Evolutionary conservation across 257 asterid genomes (phyloP).

Genomic region (Solanum pinnatisectum): DNA sequence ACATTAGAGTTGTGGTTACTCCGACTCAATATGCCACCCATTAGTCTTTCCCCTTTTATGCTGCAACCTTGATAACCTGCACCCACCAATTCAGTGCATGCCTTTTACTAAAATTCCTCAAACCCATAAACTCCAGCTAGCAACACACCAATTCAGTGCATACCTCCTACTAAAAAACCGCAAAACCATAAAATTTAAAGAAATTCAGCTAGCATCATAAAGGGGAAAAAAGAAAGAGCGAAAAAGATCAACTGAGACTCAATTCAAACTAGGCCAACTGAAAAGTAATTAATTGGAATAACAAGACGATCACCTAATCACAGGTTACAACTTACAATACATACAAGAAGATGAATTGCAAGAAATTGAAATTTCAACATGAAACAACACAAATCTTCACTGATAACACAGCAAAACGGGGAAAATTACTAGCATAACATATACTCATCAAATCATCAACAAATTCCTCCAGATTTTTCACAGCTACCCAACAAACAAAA

Average conservation of each 20-base stretch:
- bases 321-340: neutral
- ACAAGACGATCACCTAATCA: neutral
- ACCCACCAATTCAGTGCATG: constrained; percentile 8
- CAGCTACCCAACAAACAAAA: neutral
- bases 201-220: neutral
- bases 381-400: neutral
- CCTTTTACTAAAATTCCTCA: neutral
- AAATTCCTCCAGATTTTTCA: neutral
- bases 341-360: neutral
- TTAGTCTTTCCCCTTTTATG: constrained; percentile 7
- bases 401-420: neutral
- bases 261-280: neutral
- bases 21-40: constrained; percentile 73
- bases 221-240: neutral
- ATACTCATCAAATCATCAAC: neutral
- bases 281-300: neutral
- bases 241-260: neutral
- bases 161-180: neutral
- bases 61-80: constrained; percentile 1
- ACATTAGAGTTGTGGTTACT: constrained; percentile 24
- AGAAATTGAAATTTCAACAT: neutral
- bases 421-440: neutral
- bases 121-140: neutral
- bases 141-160: neutral
- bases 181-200: neutral